Percentiles rank a stretch among this genome's conserved stretches.
phyloP scores from a whole-genome alignment of 2,329 filamentous ascomycete species.

The Calonectria naviculata region DNA sequence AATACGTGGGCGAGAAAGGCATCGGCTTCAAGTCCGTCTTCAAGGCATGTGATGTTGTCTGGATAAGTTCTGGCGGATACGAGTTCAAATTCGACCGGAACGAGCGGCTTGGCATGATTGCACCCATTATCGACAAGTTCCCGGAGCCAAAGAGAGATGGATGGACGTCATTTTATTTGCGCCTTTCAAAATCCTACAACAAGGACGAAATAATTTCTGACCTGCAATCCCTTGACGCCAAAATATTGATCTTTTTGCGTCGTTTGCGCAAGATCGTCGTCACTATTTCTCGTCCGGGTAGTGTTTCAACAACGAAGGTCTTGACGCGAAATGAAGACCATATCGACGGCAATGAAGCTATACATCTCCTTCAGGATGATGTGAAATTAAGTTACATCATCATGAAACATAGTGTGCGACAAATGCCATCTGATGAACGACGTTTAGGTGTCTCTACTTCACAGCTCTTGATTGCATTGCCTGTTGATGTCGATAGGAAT shows the following conservation, averaged over 20 bases:
- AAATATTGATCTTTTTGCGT: neutral
- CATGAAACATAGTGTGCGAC: neutral
- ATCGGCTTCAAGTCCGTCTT: slow-evolving; percentile 53
- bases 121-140: slow-evolving; percentile 47
- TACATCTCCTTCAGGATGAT: neutral
- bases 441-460: neutral
- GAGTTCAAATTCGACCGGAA: slow-evolving; percentile 28
- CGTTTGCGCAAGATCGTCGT: neutral
- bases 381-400: neutral
- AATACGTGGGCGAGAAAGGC: slow-evolving; percentile 50
- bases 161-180: neutral
- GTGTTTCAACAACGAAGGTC: neutral
- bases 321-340: neutral
- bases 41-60: slow-evolving; percentile 44
- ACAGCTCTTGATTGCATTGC: neutral
- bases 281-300: neutral
- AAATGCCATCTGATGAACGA: neutral
- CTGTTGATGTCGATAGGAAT: neutral
- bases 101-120: slow-evolving; percentile 38
- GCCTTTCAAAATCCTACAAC: neutral
- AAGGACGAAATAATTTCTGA: neutral
- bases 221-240: neutral
- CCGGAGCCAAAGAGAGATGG: slow-evolving; percentile 33
- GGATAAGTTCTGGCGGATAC: slow-evolving; percentile 43
- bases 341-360: neutral